A percentile compares a stretch with the other conserved stretches of the same genome.
phyloP scores from a whole-genome alignment of 2,329 filamentous ascomycete genomes.

The Pseudopyrenochaeta lycopersici region DNA sequence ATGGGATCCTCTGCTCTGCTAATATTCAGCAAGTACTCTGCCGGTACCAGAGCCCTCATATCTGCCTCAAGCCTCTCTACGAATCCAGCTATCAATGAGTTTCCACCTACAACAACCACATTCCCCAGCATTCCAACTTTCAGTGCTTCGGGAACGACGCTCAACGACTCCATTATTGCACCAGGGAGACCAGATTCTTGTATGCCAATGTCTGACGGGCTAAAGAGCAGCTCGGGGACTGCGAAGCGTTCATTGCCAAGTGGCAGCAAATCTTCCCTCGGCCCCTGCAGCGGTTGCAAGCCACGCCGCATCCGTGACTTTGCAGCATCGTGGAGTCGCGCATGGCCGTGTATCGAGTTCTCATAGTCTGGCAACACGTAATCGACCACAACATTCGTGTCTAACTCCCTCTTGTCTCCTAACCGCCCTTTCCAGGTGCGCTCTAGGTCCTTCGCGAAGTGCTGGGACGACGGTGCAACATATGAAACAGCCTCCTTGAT shows the following conservation, averaged over 20 bases:
- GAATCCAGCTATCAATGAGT: slow-evolving; percentile 80
- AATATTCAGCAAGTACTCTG: slow-evolving; percentile 42
- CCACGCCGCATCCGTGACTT: slow-evolving; percentile 63
- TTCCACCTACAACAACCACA: slow-evolving; percentile 88
- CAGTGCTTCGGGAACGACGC: slow-evolving; percentile 78
- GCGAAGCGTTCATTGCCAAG: slow-evolving; percentile 91
- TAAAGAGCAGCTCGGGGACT: slow-evolving; percentile 90
- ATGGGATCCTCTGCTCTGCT: slow-evolving; percentile 76
- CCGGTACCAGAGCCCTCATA: slow-evolving; percentile 64
- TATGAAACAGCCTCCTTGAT: slow-evolving; percentile 93
- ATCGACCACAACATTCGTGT: slow-evolving; percentile 75
- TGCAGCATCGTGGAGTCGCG: slow-evolving; percentile 79
- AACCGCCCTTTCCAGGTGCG: slow-evolving; percentile 73
- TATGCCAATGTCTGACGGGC: slow-evolving; percentile 84
- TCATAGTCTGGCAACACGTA: slow-evolving; percentile 90
- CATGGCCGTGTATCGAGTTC: slow-evolving; percentile 69
- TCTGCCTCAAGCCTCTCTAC: slow-evolving; percentile 79
- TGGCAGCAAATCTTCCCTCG: slow-evolving; percentile 80
- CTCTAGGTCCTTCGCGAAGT: slow-evolving; percentile 79
- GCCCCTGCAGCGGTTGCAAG: slow-evolving; percentile 57
- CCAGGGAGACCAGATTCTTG: slow-evolving; percentile 83
- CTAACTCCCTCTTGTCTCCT: slow-evolving; percentile 67
- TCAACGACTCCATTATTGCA: slow-evolving; percentile 81
- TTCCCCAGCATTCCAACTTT: slow-evolving; percentile 88
- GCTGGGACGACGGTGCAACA: slow-evolving; percentile 69